phyloP scores from a whole-genome alignment of 1,284 basidiomycete genomes.

The Clitocybe nebularis region DNA sequence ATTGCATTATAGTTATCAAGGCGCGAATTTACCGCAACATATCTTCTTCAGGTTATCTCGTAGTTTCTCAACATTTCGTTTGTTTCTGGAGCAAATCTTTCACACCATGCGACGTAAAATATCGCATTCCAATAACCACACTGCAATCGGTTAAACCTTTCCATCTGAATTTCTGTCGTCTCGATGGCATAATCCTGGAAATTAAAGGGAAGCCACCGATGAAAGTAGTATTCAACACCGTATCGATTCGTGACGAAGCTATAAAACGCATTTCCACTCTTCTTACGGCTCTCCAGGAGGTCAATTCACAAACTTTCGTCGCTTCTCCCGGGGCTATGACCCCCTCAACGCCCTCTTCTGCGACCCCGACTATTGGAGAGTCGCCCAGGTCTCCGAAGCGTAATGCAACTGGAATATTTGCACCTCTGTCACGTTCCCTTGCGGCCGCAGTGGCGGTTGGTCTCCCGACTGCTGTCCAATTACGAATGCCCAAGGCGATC shows the following conservation, averaged over 20 bases:
- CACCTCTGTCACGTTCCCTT: conserved; percentile 35
- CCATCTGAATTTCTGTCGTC: conserved; percentile 29
- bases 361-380: too few species aligned
- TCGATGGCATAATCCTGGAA: conserved; percentile 45
- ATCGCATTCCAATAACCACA: conserved; percentile 45
- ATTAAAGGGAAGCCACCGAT: conserved; percentile 48
- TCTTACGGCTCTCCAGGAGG: conserved; percentile 5
- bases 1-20: conserved; percentile 31
- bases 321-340: conserved; percentile 10
- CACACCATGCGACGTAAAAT: conserved; percentile 37
- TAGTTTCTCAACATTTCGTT: conserved; percentile 37
- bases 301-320: conserved; percentile 1
- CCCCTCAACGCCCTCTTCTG: conserved; percentile 7
- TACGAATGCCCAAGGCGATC: conserved; percentile 42
- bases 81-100: conserved; percentile 50
- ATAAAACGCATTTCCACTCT: conserved; percentile 30
- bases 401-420: conserved; percentile 31
- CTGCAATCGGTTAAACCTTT: conserved; percentile 39
- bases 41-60: conserved; percentile 40
- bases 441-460: conserved; percentile 24
- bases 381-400: conserved; percentile 16
- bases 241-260: conserved; percentile 43
- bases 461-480: conserved; percentile 20
- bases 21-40: conserved; percentile 35
- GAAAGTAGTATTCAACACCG: conserved; percentile 47